These are phyloP conservation scores for Chaetomium sp. DNA, from an alignment of 2,329 filamentous ascomycete species.

Conservation along the genomic window DNA sequence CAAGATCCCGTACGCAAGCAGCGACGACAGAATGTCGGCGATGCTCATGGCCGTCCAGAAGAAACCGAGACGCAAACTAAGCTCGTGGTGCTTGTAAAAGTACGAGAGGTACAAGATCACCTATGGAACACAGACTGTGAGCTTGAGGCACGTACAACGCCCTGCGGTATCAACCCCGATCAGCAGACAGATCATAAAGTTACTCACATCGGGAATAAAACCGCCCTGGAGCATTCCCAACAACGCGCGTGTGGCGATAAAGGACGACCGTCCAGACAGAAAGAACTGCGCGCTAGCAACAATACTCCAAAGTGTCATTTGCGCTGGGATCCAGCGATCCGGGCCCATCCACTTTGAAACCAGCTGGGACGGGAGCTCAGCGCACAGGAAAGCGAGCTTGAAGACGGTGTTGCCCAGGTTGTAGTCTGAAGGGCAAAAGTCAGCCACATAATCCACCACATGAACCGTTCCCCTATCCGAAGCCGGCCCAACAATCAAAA, in stretches of 20 bases:
- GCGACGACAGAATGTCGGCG: conserved; percentile 34
- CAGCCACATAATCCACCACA: not conserved
- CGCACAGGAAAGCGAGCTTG: conserved; percentile 43
- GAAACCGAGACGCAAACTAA: conserved; percentile 34
- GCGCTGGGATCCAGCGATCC: conserved; percentile 54
- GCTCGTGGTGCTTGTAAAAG: conserved; percentile 38
- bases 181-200: no score
- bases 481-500: not conserved
- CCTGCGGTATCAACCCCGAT: no score
- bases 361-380: conserved; percentile 56
- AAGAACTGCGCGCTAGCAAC: conserved; percentile 44
- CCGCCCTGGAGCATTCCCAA: conserved; percentile 40
- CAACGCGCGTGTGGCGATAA: conserved; percentile 34
- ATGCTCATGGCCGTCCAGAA: conserved; percentile 38
- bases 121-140: conserved; percentile 7
- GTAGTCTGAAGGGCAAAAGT: conserved; percentile 30
- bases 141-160: no score
- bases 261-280: conserved; percentile 33
- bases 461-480: not conserved
- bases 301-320: conserved; percentile 51
- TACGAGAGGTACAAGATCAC: conserved; percentile 39
- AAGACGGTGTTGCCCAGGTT: conserved; percentile 46
- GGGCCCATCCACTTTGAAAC: conserved; percentile 52
- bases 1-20: conserved; percentile 36
- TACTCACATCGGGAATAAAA: conserved; percentile 39